Evolutionary conservation across 176 grass and related monocot genomes (phyloP).

Genomic region (Poa annua): DNA sequence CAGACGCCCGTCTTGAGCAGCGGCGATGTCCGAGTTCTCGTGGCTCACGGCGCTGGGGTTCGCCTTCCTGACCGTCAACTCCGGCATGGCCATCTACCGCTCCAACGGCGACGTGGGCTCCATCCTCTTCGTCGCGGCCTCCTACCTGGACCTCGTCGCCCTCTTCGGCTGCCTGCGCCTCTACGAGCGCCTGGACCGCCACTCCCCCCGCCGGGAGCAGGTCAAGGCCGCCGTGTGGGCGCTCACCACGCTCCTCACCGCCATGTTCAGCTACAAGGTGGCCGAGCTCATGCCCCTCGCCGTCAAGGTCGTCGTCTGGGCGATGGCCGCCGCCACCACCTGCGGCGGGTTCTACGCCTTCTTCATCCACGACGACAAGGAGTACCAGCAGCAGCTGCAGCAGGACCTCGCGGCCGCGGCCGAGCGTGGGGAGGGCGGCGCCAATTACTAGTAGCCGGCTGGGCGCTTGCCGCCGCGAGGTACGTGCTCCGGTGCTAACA

Average conservation of each 20-base stretch:
- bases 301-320: slow-evolving; percentile 48
- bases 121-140: slow-evolving; percentile 23
- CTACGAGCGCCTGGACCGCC: background rate
- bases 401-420: background rate
- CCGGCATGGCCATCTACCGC: slow-evolving; percentile 34
- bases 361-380: slow-evolving; percentile 44
- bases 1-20: too few relatives aligned
- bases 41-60: slow-evolving; percentile 35
- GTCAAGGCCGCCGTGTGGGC: slow-evolving; percentile 42
- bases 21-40: background rate
- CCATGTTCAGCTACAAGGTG: slow-evolving; percentile 25
- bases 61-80: slow-evolving; percentile 43
- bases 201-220: background rate
- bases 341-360: slow-evolving; percentile 51
- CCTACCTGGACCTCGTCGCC: slow-evolving; percentile 21
- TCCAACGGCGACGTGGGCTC: background rate
- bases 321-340: slow-evolving; percentile 42
- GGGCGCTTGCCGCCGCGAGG: background rate
- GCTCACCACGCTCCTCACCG: slow-evolving; percentile 42
- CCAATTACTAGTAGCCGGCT: background rate
- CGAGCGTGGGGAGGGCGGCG: background rate
- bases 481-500: background rate
- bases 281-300: slow-evolving; percentile 45
- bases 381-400: background rate
- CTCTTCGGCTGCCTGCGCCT: slow-evolving; percentile 35